Evolutionary conservation across 345 rosid genomes (phyloP).

Genomic region (Adansonia digitata): DNA sequence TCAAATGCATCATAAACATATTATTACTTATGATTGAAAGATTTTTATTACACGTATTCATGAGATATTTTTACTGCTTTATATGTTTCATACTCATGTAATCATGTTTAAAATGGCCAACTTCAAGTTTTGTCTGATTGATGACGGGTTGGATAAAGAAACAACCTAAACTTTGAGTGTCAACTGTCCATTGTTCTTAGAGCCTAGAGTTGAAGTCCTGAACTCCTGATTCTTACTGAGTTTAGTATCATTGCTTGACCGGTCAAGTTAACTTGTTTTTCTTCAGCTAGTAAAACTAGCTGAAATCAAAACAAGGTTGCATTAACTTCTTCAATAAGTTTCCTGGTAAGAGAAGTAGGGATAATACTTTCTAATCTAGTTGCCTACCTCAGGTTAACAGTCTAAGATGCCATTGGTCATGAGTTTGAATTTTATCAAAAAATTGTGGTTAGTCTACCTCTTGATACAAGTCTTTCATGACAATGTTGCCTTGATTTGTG

Average conservation of each 20-base stretch:
- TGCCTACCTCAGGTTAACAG: background rate
- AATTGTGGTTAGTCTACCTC: background rate
- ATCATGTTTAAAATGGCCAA: no score
- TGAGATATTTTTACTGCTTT: no score
- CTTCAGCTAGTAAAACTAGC: background rate
- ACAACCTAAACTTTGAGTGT: background rate
- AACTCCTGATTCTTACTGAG: background rate
- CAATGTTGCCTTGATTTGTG: background rate
- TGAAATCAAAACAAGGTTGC: background rate
- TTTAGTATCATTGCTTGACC: background rate
- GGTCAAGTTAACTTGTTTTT: background rate
- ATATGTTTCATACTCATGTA: no score
- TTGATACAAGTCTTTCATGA: background rate
- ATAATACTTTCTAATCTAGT: no score
- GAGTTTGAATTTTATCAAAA: background rate
- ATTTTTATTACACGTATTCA: no score
- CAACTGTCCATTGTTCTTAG: background rate
- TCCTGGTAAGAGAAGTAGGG: background rate
- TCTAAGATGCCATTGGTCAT: background rate
- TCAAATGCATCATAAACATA: background rate
- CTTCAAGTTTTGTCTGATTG: background rate
- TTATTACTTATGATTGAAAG: background rate
- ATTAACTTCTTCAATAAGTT: background rate
- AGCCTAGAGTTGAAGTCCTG: background rate
- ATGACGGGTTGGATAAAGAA: background rate